Base-by-base conservation (phyloP, 495 filamentous ascomycete genomes). In the Aspergillus panamensis region DNA sequence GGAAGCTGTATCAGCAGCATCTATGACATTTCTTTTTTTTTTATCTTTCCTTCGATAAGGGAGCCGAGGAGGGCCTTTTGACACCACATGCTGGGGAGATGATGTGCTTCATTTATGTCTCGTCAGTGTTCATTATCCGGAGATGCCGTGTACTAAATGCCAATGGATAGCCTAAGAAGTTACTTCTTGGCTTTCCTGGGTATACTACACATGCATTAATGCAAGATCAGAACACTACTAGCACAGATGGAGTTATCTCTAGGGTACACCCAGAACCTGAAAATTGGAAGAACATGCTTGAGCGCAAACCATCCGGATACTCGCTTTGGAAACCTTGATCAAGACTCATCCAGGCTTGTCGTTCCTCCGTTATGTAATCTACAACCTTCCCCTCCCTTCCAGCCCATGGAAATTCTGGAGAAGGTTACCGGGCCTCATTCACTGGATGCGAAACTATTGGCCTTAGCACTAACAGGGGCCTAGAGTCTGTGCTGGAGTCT, bases 11-110 rank as follows among this genome's bases (percentile, higher is more conserved):
- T 39, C 47, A 20, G 16, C 42, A 14, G 31, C 29, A 29, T 62
- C 60, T 25, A 62, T 62, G 60, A 58, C 60, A 58, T 54, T 35
- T 48, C 8, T 13, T 35, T 47, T n/a, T 39, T 39, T 25, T 25
- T 25, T 25, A 5, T 25, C 25, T 25, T 25, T 25, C 25, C 5
- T 25, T 25, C 25, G 45, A 54, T 47, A 45, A 33, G 49, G 51
- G 42, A 25, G 3, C 29, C 14, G n/a, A 21, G 19, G 42, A 45
- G 42, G 42, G 16, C 21, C 17, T 42, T 42, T 39, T 50, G 29
- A 45, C 57, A 52, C 50, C 49, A 59, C 57, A 33, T 53, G 42
- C 42, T 59, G n/a, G 35, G 21, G 33, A 16, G 42, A 53, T 59
- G 50, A 48, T 52, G 57, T 40, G 43, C 49, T 53, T 48, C 17